A percentile compares a stretch with the other conserved stretches of the same genome.
Conservation (phyloP, 305 asterid species). For the Fraxinus latifolia region DNA sequence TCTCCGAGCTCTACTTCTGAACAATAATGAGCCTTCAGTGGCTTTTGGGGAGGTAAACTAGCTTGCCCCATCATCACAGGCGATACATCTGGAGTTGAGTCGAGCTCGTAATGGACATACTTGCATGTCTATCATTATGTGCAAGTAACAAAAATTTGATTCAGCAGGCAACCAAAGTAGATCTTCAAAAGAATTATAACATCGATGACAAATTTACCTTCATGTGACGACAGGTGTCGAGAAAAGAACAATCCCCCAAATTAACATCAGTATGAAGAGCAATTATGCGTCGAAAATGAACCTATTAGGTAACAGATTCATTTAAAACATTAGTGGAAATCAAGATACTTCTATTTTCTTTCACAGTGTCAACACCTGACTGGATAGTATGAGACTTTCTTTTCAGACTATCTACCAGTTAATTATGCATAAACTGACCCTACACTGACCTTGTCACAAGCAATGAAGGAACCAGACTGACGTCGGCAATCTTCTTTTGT, state of each 20-base stretch:
- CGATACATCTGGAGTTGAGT: slow-evolving; percentile 80
- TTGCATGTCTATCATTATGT: slow-evolving; percentile 71
- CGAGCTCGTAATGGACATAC: slow-evolving; percentile 97
- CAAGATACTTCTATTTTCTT: slow-evolving; percentile 10
- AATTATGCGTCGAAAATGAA: slow-evolving; percentile 95
- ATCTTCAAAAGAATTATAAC: slow-evolving; percentile 11
- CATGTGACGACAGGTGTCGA: slow-evolving; percentile 99
- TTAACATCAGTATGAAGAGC: slow-evolving; percentile 93
- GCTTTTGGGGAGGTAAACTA: slow-evolving; percentile 54
- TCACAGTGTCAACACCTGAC: not conserved
- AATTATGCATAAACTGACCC: slow-evolving; percentile 1
- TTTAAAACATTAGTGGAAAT: slow-evolving; percentile 10
- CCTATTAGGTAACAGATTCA: slow-evolving; percentile 41
- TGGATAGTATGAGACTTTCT: not conserved
- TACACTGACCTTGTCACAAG: slow-evolving; percentile 81
- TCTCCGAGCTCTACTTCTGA: slow-evolving; percentile 97
- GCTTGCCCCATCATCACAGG: slow-evolving; percentile 71
- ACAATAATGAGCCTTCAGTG: slow-evolving; percentile 87
- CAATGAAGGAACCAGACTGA: slow-evolving; percentile 69
- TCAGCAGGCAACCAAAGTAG: slow-evolving; percentile 1
- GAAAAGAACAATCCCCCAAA: slow-evolving; percentile 97
- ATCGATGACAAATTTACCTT: slow-evolving; percentile 48
- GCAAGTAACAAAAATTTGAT: slow-evolving; percentile 18
- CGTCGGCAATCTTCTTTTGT: slow-evolving; percentile 98
- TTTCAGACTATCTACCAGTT: not conserved